These are phyloP conservation scores for Theileria orientalis DNA, from an alignment of 169 alveolate genomes.

Conservation along the genomic window DNA sequence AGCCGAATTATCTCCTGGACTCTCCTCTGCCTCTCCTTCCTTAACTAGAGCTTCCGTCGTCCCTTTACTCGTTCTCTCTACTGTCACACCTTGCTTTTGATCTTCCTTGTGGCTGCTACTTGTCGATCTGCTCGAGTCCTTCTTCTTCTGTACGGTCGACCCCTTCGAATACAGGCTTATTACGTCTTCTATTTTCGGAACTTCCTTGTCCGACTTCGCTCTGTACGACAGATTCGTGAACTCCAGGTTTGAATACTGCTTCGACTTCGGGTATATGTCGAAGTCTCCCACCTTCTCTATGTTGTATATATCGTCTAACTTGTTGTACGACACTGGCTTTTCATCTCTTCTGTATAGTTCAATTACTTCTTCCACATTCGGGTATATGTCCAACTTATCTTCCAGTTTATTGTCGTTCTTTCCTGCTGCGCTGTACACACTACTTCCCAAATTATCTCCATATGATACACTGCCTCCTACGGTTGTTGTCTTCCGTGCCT, in stretches of 20 bases:
- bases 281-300: not conserved
- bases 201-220: not conserved
- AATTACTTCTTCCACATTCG: not conserved
- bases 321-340: not conserved
- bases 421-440: not conserved
- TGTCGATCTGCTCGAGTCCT: not conserved
- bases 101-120: not conserved
- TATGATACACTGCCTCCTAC: too few species aligned
- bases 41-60: too few species aligned
- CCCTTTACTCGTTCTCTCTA: too few species aligned
- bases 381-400: not conserved
- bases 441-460: not conserved
- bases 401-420: not conserved
- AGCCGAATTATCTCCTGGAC: too few species aligned
- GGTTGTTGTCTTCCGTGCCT: too few species aligned
- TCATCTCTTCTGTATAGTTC: not conserved
- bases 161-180: slow-evolving; percentile 2
- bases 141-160: too few species aligned
- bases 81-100: too few species aligned
- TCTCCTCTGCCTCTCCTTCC: too few species aligned
- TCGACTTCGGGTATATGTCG: not conserved
- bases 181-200: not conserved
- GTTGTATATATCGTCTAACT: not conserved
- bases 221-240: not conserved
- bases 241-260: not conserved